Evolutionary conservation across 2,329 filamentous ascomycete species (phyloP), one percentile per base, ranked within the genome.

Genomic region (Pseudogymnoascus sp.): DNA sequence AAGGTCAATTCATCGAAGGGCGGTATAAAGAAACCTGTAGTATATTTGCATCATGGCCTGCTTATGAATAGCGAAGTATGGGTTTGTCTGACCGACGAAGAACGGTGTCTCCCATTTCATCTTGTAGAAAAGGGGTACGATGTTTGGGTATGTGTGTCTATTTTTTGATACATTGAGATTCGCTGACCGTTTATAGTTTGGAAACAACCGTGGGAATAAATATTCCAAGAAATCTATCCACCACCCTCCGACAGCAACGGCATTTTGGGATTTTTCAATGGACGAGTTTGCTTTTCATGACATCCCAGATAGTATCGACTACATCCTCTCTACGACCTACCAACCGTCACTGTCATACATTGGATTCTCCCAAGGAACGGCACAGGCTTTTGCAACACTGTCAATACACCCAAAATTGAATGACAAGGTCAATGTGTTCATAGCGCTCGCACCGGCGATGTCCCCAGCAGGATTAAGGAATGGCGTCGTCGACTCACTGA

Each of bases 1-100:
- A 84, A 84, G 66, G 89, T 96, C 69, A 97, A 97, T 72, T 78
- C 80, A 60, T 89, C 89, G 0, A 78, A 80, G 0, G 80, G 81
- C 0, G 80, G 81, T 37, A 69, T 89, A 29, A 83, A 82, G 75
- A 97, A 97, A 78, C 89, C 87, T 68, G 90, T 97, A 59, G 87
- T 94, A 6, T 99, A 97, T 74, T 79, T 99, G 66, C 94, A 99
- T 72, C 94, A 99, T 75, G 94, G 93, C 7, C 81, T 99, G 63
- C 83, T 99, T 72, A 99, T 99, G 94, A 97, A 97, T 76, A 96
- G 92, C 69, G 94, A 99, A 75, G 93, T 99, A 35, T 99, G 94
- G 94, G 91, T 97, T 7, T 95, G 91, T 72, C 78, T 93, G 72
- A 96, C 93, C 0, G 90, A 97, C 68, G 86, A 88, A 68, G 83